Base-by-base conservation (phyloP, 495 filamentous ascomycete species). In the Podospora comata region DNA sequence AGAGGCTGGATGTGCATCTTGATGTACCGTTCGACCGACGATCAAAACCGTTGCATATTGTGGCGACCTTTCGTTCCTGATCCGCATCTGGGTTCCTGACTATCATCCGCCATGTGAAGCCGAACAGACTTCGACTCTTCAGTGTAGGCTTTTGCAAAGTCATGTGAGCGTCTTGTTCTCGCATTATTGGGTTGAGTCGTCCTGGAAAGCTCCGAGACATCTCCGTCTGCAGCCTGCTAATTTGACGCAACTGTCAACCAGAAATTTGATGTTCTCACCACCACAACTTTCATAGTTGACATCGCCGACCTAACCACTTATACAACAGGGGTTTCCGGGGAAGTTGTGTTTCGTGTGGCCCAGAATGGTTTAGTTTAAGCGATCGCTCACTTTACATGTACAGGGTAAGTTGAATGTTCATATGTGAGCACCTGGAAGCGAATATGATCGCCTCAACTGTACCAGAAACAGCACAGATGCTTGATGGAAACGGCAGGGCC, bases 131-230 rank as follows among this genome's bases (percentile, higher is more conserved):
- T 7, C 30, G 4, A 48, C 39, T 48, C 39, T 16, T 3, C 15
- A 48, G 39, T 48, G 15, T 18, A 48, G 39, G 9, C 5, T 13
- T 48, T 48, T 48, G 5, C 39, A 48, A 48, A 9, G 39, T 48
- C 39, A 48, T 48, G 39, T 48, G 39, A 48, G 39, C 6, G 13
- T 48, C 39, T 11, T 48, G 39, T 48, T 48, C 39, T 13, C 9
- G 5, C 13, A 2, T 6, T 16, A 2, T 48, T 13, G 39, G 39
- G 39, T 48, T 48, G 39, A 13, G 39, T 48, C 39, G 13, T 34
- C 59, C 30, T 62, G 62, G 69, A 57, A 65, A 68, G 66, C 65
- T 71, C 65, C 65, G 68, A 67, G 60, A 70, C 68, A 70, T 32
- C 34, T 39, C 60, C 23, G 26, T 56, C 60, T 48, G 39, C 15